Evolutionary conservation across 2,329 filamentous ascomycete species (phyloP), one percentile per base, ranked within the genome.

Genomic region (Gaeumannomyces tritici): DNA sequence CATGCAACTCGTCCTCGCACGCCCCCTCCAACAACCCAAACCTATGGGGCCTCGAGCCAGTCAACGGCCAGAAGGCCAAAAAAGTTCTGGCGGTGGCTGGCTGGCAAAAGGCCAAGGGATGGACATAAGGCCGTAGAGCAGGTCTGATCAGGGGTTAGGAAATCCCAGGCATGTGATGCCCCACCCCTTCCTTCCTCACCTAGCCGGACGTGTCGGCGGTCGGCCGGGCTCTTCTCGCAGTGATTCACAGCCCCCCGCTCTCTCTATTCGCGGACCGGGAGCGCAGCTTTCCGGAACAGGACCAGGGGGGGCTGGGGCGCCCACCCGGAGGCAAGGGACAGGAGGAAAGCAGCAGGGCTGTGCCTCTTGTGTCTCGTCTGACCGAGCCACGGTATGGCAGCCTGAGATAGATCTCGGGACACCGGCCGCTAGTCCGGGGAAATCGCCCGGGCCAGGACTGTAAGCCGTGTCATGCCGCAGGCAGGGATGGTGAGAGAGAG

Each of bases 231-330:
- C 18, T n/a, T 21, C 11, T 47, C 4, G 42, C 11, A 47, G 24
- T 51, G 42, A 51, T n/a, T 51, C 42, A 51, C 42, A 51, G 21
- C n/a, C 42, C 42, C 42, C 12, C 31, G 31, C 35, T 51, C n/a
- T 18, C 42, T 60, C 26, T 60, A 60, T 60, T 31, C 47, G 58
- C 26, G 26, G 26, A 21, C n/a, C 58, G 58, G 58, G 47, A 60
- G 21, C 27, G 33, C 15, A n/a, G n/a, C 8, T 26, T 27, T 60
- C 58, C 58, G 58, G 58, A 47, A 60, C 58, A 60, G 6, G 21
- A 24, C 42, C 42, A 51, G 42, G 42, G 35, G 42, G 15, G n/a
- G n/a, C n/a, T n/a, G n/a, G n/a, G n/a, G n/a, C n/a, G n/a, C n/a
- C n/a, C n/a, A n/a, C 42, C 42, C 21, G 42, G 42, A 51, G 24